Percentiles rank a stretch among this genome's conserved stretches.
Conservation (phyloP, 306 rosid species). For the Albizia julibrissin region DNA sequence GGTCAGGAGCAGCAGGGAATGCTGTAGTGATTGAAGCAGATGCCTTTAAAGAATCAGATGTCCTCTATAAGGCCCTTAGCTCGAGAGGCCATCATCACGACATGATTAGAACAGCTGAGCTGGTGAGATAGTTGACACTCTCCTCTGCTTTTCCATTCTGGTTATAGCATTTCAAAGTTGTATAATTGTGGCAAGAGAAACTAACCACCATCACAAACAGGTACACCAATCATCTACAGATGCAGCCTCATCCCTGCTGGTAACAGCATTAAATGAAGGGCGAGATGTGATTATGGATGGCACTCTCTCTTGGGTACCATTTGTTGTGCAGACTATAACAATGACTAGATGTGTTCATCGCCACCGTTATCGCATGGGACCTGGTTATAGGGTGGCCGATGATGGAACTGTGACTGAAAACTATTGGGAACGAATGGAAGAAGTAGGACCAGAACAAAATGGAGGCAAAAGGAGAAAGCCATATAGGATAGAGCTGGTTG, state of each 20-base stretch:
- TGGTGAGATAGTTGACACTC: slow-evolving; percentile 51
- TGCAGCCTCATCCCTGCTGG: slow-evolving; percentile 97
- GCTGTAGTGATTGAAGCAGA: slow-evolving; percentile 90
- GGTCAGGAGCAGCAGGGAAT: slow-evolving; percentile 85
- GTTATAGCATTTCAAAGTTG: neutral
- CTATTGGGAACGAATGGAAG: slow-evolving; percentile 79
- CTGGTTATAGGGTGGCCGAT: slow-evolving; percentile 61
- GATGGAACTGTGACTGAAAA: slow-evolving; percentile 74
- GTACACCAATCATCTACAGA: slow-evolving; percentile 96
- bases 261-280: slow-evolving; percentile 84
- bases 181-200: slow-evolving; percentile 5
- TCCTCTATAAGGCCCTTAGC: slow-evolving; percentile 87
- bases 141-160: slow-evolving; percentile 24
- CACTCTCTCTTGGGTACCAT: slow-evolving; percentile 93
- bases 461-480: slow-evolving; percentile 88
- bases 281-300: slow-evolving; percentile 97
- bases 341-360: slow-evolving; percentile 98
- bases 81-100: slow-evolving; percentile 82
- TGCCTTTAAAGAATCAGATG: slow-evolving; percentile 97
- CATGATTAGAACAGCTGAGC: slow-evolving; percentile 91
- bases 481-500: slow-evolving; percentile 93
- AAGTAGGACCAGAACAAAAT: slow-evolving; percentile 66
- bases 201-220: slow-evolving; percentile 44
- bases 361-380: slow-evolving; percentile 95
- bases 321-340: slow-evolving; percentile 94